Percentiles rank a stretch among this genome's conserved stretches.
phyloP scores from a whole-genome alignment of 768 basidiomycete species.

The Dentipellis sp. region DNA sequence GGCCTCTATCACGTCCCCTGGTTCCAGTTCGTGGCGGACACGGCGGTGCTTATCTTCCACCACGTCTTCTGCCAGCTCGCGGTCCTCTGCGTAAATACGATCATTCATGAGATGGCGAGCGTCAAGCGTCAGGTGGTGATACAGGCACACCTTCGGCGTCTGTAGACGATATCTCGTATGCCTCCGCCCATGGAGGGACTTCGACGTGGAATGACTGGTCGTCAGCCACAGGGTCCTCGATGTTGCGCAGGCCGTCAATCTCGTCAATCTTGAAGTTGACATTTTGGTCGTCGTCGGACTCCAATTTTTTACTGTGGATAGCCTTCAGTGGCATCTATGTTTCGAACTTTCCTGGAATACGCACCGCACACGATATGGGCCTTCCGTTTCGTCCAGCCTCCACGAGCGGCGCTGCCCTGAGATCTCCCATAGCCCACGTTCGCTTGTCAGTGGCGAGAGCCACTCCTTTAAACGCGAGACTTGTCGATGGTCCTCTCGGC shows the following conservation, averaged over 20 bases:
- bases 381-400: conserved; percentile 89
- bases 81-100: conserved; percentile 27
- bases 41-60: conserved; percentile 84
- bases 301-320: conserved; percentile 59
- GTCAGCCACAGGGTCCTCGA: conserved; percentile 44
- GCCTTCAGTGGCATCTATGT: not conserved
- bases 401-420: conserved; percentile 42
- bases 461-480: conserved; percentile 52
- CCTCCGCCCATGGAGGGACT: conserved; percentile 66
- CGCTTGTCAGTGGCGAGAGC: conserved; percentile 52
- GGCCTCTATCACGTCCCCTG: conserved; percentile 84
- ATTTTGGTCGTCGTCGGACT: conserved; percentile 42
- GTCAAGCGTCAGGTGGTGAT: not conserved
- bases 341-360: conserved; percentile 9
- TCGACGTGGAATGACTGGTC: conserved; percentile 44
- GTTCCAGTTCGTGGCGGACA: conserved; percentile 79
- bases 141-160: conserved; percentile 45
- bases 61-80: conserved; percentile 62
- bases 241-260: conserved; percentile 35
- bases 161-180: conserved; percentile 57
- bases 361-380: conserved; percentile 78
- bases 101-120: not conserved
- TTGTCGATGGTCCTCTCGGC: conserved; percentile 72
- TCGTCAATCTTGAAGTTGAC: conserved; percentile 39
- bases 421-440: conserved; percentile 78